A percentile compares a stretch with the other conserved stretches of the same genome.
Evolutionary conservation across 495 filamentous ascomycete species (phyloP).

Genomic region (Tirmania nivea): DNA sequence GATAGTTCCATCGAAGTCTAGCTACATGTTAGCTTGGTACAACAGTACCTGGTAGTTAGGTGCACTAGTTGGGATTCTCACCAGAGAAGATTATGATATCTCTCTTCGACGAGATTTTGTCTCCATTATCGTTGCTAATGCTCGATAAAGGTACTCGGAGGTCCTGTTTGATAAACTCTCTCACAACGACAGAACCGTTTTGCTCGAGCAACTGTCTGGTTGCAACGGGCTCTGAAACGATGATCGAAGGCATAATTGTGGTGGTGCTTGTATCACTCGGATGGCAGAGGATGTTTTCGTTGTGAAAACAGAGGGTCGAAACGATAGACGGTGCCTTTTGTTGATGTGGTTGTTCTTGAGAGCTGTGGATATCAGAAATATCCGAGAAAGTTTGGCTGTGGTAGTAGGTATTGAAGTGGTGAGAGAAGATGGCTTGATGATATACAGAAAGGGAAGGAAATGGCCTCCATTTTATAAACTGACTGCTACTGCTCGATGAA

Average conservation of each 20-base stretch:
- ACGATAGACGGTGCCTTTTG: no score
- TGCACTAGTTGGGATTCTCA: background rate
- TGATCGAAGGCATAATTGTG: constrained; percentile 7
- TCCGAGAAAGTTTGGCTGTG: no score
- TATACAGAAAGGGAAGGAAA: no score
- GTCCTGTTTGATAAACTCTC: constrained; percentile 17
- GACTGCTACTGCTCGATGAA: no score
- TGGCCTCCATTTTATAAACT: no score
- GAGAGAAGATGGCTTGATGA: no score
- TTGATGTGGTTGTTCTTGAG: no score
- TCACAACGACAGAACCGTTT: constrained; percentile 7
- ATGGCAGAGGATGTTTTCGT: no score
- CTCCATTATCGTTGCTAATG: constrained; percentile 11
- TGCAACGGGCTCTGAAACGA: constrained; percentile 7
- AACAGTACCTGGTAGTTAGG: background rate
- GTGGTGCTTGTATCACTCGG: background rate
- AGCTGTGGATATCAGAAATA: no score
- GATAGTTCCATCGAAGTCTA: constrained; percentile 60
- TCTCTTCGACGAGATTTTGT: constrained; percentile 11
- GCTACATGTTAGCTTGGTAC: constrained; percentile 1
- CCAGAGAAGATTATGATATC: constrained; percentile 20
- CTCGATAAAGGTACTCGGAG: constrained; percentile 13
- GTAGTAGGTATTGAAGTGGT: no score
- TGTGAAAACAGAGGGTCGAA: no score
- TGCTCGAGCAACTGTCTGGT: background rate